phyloP scores from a whole-genome alignment of 148 eudicot species.

The Silene uniflora region DNA sequence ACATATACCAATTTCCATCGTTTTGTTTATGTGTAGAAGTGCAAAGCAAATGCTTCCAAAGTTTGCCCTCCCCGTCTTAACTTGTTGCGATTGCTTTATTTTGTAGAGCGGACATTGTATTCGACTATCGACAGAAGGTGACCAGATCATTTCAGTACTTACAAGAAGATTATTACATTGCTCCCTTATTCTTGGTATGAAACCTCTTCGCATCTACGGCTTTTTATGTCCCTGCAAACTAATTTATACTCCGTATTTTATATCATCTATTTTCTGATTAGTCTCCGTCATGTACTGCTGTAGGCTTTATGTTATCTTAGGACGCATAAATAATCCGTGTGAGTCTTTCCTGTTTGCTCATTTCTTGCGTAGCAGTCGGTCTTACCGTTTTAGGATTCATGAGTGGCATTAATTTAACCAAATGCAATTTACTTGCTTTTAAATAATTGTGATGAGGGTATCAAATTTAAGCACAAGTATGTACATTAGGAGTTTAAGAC shows the following conservation, averaged over 20 bases:
- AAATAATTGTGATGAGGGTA: too few species aligned
- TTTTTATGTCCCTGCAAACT: neutral
- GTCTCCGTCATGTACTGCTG: neutral
- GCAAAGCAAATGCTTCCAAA: neutral
- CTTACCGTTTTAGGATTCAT: too few species aligned
- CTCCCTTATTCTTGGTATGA: slow-evolving; percentile 20
- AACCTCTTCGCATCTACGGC: neutral
- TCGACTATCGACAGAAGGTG: neutral
- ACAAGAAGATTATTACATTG: neutral
- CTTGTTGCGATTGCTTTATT: neutral
- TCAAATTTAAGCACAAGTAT: too few species aligned
- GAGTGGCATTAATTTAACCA: too few species aligned
- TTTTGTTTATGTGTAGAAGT: neutral
- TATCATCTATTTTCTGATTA: neutral
- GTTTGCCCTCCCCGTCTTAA: neutral
- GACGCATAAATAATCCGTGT: too few species aligned
- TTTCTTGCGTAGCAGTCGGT: too few species aligned
- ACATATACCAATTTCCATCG: neutral
- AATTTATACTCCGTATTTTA: too few species aligned
- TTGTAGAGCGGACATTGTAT: slow-evolving; percentile 78
- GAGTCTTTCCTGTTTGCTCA: too few species aligned
- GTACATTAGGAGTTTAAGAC: too few species aligned
- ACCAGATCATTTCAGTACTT: neutral
- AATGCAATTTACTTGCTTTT: too few species aligned
- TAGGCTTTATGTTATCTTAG: too few species aligned